Conservation (phyloP, 441 rosid genomes). For the Adansonia grandidieri region DNA sequence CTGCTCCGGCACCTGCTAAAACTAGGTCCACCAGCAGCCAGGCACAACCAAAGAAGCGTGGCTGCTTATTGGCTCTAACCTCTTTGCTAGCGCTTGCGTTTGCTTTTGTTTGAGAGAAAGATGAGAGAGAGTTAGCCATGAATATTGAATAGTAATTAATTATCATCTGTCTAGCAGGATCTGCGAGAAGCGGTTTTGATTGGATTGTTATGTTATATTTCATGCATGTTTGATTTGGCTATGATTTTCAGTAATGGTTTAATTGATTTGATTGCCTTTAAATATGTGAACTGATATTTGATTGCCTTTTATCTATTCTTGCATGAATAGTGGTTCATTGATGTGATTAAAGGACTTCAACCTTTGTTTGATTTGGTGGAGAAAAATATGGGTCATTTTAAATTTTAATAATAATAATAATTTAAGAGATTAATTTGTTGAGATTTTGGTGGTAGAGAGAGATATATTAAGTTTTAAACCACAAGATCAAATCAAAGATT, state of each 20-base stretch:
- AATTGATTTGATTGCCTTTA: too few relatives aligned
- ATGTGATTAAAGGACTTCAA: too few relatives aligned
- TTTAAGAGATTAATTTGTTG: too few relatives aligned
- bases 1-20: background rate
- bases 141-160: background rate
- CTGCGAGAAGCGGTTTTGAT: background rate
- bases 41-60: background rate
- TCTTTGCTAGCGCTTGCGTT: slow-evolving; percentile 14
- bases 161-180: background rate
- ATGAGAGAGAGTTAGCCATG: background rate
- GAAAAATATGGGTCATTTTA: too few relatives aligned
- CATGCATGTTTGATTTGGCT: background rate
- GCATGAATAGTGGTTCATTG: too few relatives aligned
- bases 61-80: background rate
- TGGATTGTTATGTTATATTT: background rate
- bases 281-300: too few relatives aligned
- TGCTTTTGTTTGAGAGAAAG: background rate
- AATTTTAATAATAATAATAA: too few relatives aligned
- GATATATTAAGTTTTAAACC: too few relatives aligned
- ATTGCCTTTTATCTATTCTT: too few relatives aligned
- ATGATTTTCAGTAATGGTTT: background rate
- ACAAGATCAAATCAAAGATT: too few relatives aligned
- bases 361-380: too few relatives aligned
- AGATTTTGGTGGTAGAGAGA: too few relatives aligned
- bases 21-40: background rate